Conservation (phyloP, 176 grass and related monocot species). For the Elymus sibiricus region DNA sequence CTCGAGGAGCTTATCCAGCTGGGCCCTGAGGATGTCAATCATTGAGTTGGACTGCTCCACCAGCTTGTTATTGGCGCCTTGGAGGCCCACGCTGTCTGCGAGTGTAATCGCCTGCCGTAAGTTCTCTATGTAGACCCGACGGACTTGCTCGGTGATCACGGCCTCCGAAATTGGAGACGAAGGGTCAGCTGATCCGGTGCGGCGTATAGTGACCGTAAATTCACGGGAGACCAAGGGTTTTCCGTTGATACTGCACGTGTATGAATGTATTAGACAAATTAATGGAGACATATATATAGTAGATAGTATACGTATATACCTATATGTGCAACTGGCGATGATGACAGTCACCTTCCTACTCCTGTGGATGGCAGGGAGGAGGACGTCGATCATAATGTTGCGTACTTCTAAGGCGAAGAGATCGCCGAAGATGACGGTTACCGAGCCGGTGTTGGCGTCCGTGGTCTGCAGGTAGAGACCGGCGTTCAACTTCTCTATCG, state of each 20-base stretch:
- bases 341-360: not conserved
- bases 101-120: not conserved
- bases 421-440: constrained; percentile 30
- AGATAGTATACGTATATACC: not conserved
- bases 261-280: not conserved
- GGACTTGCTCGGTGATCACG: constrained; percentile 5
- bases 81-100: not conserved
- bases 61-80: constrained; percentile 5
- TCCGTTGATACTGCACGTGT: not conserved
- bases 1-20: not conserved
- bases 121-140: not conserved
- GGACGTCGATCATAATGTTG: constrained; percentile 21
- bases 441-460: not conserved
- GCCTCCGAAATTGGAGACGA: not conserved
- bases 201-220: not conserved
- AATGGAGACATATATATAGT: not conserved
- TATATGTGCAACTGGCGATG: not conserved
- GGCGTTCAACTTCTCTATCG: constrained; percentile 9
- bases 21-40: not conserved
- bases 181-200: not conserved
- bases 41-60: not conserved
- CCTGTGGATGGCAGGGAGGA: not conserved
- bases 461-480: constrained; percentile 9
- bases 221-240: not conserved
- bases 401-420: constrained; percentile 18